Evolutionary conservation across 1,284 basidiomycete species (phyloP).

Genomic region (Vanrija sp.): DNA sequence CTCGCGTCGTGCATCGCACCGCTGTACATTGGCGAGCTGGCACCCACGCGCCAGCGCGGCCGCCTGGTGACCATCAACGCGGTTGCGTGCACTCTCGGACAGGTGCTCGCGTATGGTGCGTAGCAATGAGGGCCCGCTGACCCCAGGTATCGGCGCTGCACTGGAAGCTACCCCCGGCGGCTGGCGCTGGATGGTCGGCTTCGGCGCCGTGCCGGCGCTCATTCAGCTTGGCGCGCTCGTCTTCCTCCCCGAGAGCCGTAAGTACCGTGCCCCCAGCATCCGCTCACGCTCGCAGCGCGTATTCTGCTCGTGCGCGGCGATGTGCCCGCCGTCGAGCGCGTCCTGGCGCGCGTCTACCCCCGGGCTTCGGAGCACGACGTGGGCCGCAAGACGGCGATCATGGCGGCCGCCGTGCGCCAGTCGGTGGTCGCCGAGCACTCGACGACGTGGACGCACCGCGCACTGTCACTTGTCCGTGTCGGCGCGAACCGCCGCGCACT

Average conservation of each 20-base stretch:
- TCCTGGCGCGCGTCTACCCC: constrained; percentile 65
- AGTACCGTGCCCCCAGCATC: constrained; percentile 10
- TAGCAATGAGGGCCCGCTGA: too few species aligned
- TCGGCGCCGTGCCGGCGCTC: constrained; percentile 64
- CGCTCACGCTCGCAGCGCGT: constrained; percentile 55
- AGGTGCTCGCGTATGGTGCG: constrained; percentile 65
- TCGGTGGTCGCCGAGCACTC: constrained; percentile 55
- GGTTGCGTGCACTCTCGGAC: constrained; percentile 55
- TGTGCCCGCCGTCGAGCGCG: constrained; percentile 53
- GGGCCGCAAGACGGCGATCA: constrained; percentile 62
- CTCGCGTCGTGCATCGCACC: constrained; percentile 75
- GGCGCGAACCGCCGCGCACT: constrained; percentile 66
- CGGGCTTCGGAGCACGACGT: constrained; percentile 62
- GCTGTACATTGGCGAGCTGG: constrained; percentile 77
- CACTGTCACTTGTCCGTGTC: constrained; percentile 57
- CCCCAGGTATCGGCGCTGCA: constrained; percentile 60
- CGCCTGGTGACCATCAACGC: constrained; percentile 61
- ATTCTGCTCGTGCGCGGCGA: constrained; percentile 63
- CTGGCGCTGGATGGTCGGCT: constrained; percentile 80
- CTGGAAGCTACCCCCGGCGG: constrained; percentile 63
- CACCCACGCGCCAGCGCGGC: constrained; percentile 69
- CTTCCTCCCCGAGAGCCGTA: constrained; percentile 71
- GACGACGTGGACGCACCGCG: constrained; percentile 61
- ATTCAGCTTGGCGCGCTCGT: constrained; percentile 61
- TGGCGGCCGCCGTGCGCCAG: constrained; percentile 58